Base-by-base conservation (phyloP, 1,284 basidiomycete genomes). In the Nidula niveotomentosa region DNA sequence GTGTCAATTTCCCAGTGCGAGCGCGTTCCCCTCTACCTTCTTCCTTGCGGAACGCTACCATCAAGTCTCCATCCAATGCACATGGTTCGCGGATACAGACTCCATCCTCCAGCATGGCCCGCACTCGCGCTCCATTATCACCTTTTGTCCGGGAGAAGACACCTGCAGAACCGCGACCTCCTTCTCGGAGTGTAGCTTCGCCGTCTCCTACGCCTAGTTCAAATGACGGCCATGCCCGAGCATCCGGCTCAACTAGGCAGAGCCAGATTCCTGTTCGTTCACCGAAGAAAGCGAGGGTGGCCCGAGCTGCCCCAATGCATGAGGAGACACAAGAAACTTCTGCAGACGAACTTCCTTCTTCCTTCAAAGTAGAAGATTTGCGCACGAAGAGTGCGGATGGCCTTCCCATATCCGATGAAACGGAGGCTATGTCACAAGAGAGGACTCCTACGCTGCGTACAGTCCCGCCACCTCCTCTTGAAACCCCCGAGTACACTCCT, bases 181-280 rank as follows among this genome's bases (percentile, higher is more conserved):
- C 23, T 3, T 43, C 51, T 36, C 53, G 23, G 13, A 52, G 36
- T 41, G 37, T 41, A 15, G 37, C 45, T 46, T 23, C 45, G 18
- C 45, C 45, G 12, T 46, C 37, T 12, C 37, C 37, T 3, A 41
- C 37, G 3, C 37, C 37, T 5, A 15, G 37, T 12, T 12, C 37
- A 15, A 41, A 23, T 23, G 23, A 23, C 23, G 37, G 37, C 5
- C 37, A 41, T 41, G 23, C 23, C 37, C 10, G 5, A 15, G 10
- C 37, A 15, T 12, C 12, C 37, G 37, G 10, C 37, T 41, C 37
- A 41, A 15, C 5, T 23, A 23, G 45, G 12, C 12, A 13, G 10
- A 80, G 78, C 53, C 70, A 75, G 34, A 79, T 84, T 51, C 80
- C 80, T n/a, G 69, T 80, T 4, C 69, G 72, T 13, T 72, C 77